Base-by-base conservation (phyloP, 768 basidiomycete species). In the Pleurotus djamor region DNA sequence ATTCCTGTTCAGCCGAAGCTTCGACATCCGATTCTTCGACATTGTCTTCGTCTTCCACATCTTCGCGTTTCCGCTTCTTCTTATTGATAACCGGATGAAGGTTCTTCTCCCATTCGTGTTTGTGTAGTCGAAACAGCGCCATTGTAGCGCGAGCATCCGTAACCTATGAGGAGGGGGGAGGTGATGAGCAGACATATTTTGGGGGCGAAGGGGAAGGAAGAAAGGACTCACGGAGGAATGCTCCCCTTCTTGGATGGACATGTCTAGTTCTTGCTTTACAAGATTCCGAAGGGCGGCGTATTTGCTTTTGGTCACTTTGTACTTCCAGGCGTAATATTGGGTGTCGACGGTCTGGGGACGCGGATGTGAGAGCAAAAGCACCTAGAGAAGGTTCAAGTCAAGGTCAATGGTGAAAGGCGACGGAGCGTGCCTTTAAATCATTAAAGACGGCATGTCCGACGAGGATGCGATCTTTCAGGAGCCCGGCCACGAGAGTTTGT, bases 101-200 rank as follows among this genome's bases (percentile, higher is more conserved):
- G 4, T 74, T 70, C n/a, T 78, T 79, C 64, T 98, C 96, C 93
- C 93, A 98, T 49, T 84, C 80, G 54, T 85, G 86, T 64, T 90
- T 87, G 71, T 95, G 82, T 14, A 96, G 68, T 5, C 94, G 82
- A 70, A 91, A 98, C 41, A 98, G 77, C 0, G 94, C 96, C 94
- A 99, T 97, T 0, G 95, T 92, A 0, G 96, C 96, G 54, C 96
- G 83, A 0, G 96, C 94, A 69, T 98, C 96, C 14, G 85, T 91
- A 4, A 98, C 87, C 96, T 97, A 59, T 21, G 52, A 28, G 41
- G 32, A 55, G 3, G 4, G 21, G 2, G 58, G 10, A 33, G 28
- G 28, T 45, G 51, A 21, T 61, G 28, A 44, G 45, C 1, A 41
- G 36, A 34, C 41, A 47, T 60, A 21, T 10, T 48, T 28, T 43